phyloP scores from a whole-genome alignment of 2,329 filamentous ascomycete species.

The Arthrobotrys sphaeroides region DNA sequence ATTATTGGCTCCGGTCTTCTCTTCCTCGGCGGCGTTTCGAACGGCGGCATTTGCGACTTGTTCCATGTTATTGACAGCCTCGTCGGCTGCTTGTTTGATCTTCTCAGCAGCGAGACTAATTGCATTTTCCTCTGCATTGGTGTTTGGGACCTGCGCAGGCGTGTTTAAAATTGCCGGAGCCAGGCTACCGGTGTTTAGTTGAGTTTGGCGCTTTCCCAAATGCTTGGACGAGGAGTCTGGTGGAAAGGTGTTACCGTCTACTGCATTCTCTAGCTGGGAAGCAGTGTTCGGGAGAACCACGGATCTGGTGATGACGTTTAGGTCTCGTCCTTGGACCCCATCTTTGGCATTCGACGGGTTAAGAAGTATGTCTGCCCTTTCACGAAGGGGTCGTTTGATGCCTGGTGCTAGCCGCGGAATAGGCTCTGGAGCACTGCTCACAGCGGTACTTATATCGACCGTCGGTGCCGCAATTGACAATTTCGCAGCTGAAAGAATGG shows the following conservation, averaged over 20 bases:
- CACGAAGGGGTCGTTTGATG: background rate
- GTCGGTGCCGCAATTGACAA: conserved; percentile 24
- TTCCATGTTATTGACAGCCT: conserved; percentile 16
- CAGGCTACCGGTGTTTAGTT: background rate
- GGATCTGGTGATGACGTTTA: background rate
- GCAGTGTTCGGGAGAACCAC: too few relatives aligned
- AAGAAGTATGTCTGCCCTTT: background rate
- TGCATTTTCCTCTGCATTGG: conserved; percentile 19
- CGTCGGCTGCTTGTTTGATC: conserved; percentile 23
- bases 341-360: background rate
- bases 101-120: conserved; percentile 16
- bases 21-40: conserved; percentile 22
- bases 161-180: conserved; percentile 21
- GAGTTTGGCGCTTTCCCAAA: conserved; percentile 23
- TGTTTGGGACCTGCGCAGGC: background rate
- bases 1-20: conserved; percentile 14
- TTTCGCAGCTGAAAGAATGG: conserved; percentile 2
- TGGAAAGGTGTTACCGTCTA: background rate
- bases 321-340: background rate
- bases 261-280: background rate
- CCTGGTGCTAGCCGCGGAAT: background rate
- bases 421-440: conserved; percentile 34
- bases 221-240: background rate
- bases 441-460: conserved; percentile 17
- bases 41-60: conserved; percentile 13